phyloP scores from a whole-genome alignment of 1,284 basidiomycete genomes.

The Cryptococcus deneoformans region DNA sequence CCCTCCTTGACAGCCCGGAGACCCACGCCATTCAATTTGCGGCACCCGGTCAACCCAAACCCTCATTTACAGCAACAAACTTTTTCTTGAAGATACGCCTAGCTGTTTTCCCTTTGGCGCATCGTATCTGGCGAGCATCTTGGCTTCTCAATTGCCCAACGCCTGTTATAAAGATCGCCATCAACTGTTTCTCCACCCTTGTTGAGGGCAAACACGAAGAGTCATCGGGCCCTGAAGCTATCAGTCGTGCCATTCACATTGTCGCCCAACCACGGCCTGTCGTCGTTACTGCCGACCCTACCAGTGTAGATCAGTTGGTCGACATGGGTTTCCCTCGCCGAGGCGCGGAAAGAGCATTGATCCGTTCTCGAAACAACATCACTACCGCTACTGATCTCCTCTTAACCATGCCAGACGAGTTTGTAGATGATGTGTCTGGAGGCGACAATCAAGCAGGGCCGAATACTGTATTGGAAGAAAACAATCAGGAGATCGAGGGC shows the following conservation, averaged over 20 bases:
- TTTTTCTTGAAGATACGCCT: conserved; percentile 80
- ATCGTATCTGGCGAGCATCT: conserved; percentile 72
- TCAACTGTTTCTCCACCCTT: conserved; percentile 76
- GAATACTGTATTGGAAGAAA: not conserved
- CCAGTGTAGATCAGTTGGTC: conserved; percentile 72
- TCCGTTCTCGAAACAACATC: conserved; percentile 84
- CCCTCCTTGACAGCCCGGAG: conserved; percentile 76
- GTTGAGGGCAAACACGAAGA: conserved; percentile 79
- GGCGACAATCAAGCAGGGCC: not conserved
- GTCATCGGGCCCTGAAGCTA: conserved; percentile 24
- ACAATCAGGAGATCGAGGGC: not conserved
- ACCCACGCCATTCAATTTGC: conserved; percentile 52
- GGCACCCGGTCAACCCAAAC: conserved; percentile 12
- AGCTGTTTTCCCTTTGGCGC: conserved; percentile 65
- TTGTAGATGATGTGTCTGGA: conserved; percentile 34
- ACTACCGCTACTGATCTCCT: conserved; percentile 86
- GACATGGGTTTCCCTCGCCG: conserved; percentile 96
- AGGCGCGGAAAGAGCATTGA: conserved; percentile 77
- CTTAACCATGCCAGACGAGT: conserved; percentile 74
- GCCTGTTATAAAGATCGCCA: conserved; percentile 67
- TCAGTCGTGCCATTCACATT: not conserved
- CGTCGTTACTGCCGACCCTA: conserved; percentile 62
- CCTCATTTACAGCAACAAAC: conserved; percentile 79
- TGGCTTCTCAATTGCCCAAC: conserved; percentile 79
- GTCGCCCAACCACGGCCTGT: conserved; percentile 34